A percentile compares a stretch with the other conserved stretches of the same genome.
These are phyloP conservation scores for Piloderma croceum DNA, from an alignment of 768 basidiomycete species.

Conservation along the genomic window DNA sequence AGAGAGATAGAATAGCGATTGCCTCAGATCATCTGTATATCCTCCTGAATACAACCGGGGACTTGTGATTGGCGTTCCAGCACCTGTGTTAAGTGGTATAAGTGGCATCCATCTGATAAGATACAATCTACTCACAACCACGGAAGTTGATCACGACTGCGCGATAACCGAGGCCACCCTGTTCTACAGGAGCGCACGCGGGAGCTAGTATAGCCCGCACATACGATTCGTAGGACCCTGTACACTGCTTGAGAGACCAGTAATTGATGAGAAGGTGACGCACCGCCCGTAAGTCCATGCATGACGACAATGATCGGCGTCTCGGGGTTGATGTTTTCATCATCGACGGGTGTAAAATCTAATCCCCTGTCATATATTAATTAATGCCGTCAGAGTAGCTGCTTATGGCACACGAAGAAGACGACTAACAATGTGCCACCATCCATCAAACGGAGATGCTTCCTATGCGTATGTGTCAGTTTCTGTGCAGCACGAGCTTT, in stretches of 20 bases:
- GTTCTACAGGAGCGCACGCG: constrained; percentile 41
- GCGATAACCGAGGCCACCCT: constrained; percentile 63
- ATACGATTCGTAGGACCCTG: constrained; percentile 63
- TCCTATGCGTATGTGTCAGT: constrained; percentile 26
- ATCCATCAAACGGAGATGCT: constrained; percentile 45
- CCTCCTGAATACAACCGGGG: constrained; percentile 60
- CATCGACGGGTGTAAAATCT: constrained; percentile 53
- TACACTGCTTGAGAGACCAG: too few relatives aligned
- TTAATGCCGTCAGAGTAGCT: neutral
- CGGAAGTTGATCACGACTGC: constrained; percentile 65
- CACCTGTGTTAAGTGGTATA: constrained; percentile 34
- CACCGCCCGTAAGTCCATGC: constrained; percentile 53
- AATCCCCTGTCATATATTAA: constrained; percentile 42
- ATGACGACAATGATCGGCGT: constrained; percentile 53
- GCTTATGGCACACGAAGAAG: neutral
- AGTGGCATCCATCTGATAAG: neutral
- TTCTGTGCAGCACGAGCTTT: neutral
- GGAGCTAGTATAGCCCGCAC: constrained; percentile 57
- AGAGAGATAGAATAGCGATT: constrained; percentile 54
- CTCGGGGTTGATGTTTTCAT: constrained; percentile 31
- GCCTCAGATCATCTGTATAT: constrained; percentile 62
- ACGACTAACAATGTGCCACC: constrained; percentile 58
- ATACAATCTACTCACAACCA: constrained; percentile 42
- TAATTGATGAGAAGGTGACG: too few relatives aligned
- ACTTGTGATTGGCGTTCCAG: constrained; percentile 53